Conservation (phyloP, 2,329 filamentous ascomycete genomes). For the Penicillium frequentans region DNA sequence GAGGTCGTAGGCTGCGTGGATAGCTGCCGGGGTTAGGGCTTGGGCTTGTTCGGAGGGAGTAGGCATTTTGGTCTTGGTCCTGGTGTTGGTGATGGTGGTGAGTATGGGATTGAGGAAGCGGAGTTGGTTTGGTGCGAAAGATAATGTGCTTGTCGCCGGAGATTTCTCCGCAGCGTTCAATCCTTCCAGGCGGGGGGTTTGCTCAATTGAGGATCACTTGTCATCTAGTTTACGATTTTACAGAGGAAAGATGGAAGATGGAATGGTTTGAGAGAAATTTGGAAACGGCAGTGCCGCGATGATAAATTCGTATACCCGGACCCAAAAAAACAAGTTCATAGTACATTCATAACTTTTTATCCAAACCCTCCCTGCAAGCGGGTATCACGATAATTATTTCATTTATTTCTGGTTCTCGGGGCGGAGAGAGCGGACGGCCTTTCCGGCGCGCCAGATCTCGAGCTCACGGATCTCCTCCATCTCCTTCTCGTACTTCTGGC, state of each 20-base stretch:
- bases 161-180: background rate
- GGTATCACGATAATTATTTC: slow-evolving; percentile 28
- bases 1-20: slow-evolving; percentile 68
- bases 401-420: slow-evolving; percentile 81
- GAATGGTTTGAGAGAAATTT: background rate
- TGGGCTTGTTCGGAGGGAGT: slow-evolving; percentile 30
- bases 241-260: background rate
- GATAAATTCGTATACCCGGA: slow-evolving; percentile 9
- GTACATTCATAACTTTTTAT: slow-evolving; percentile 39
- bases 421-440: slow-evolving; percentile 85
- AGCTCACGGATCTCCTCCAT: slow-evolving; percentile 97
- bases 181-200: background rate
- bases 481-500: slow-evolving; percentile 95
- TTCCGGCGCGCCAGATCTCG: slow-evolving; percentile 99
- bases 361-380: slow-evolving; percentile 19
- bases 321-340: slow-evolving; percentile 31
- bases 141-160: background rate
- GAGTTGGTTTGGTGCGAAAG: background rate
- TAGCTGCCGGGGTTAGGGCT: slow-evolving; percentile 68
- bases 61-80: slow-evolving; percentile 39
- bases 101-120: background rate
- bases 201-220: background rate
- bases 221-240: background rate
- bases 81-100: background rate
- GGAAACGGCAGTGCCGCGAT: slow-evolving; percentile 2